A percentile compares a stretch with the other conserved stretches of the same genome.
These are phyloP conservation scores for Hyaloperonospora brassicae DNA, from an alignment of 352 stramenopile genomes.

Conservation along the genomic window DNA sequence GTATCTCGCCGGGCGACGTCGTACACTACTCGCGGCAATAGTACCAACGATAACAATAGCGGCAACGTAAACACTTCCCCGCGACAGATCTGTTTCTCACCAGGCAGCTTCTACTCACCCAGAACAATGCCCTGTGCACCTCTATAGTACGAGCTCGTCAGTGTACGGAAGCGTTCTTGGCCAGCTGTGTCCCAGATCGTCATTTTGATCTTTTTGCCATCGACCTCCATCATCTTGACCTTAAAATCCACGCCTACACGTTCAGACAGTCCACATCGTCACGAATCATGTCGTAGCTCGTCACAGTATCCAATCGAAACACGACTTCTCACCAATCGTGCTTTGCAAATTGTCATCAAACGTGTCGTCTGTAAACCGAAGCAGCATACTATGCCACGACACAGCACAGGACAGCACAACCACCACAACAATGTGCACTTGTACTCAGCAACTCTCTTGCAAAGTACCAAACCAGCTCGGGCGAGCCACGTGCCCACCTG, in stretches of 20 bases:
- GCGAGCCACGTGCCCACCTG: conserved; percentile 49
- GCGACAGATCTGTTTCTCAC: background rate
- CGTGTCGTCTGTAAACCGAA: conserved; percentile 96
- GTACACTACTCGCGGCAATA: conserved; percentile 70
- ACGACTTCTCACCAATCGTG: conserved; percentile 85
- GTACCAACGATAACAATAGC: background rate
- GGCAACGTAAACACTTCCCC: conserved; percentile 3
- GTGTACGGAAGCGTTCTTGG: conserved; percentile 96
- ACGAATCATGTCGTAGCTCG: background rate
- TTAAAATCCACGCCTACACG: conserved; percentile 91
- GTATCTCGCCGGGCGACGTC: conserved; percentile 94
- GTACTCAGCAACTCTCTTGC: no score
- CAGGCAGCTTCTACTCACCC: conserved; percentile 33
- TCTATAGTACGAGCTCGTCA: conserved; percentile 97
- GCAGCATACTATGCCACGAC: conserved; percentile 81
- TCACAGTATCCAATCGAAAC: background rate
- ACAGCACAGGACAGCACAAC: conserved; percentile 3
- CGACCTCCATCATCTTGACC: conserved; percentile 96
- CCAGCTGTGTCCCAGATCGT: conserved; percentile 98
- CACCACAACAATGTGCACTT: conserved; percentile 1
- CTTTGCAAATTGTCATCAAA: conserved; percentile 97
- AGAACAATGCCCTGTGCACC: conserved; percentile 96
- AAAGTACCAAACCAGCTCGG: conserved; percentile 45
- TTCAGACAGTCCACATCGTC: background rate
- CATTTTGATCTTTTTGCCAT: conserved; percentile 95